These are phyloP conservation scores for Phoenix roebelenii DNA, from an alignment of 176 grass and related monocot genomes.

Conservation along the genomic window DNA sequence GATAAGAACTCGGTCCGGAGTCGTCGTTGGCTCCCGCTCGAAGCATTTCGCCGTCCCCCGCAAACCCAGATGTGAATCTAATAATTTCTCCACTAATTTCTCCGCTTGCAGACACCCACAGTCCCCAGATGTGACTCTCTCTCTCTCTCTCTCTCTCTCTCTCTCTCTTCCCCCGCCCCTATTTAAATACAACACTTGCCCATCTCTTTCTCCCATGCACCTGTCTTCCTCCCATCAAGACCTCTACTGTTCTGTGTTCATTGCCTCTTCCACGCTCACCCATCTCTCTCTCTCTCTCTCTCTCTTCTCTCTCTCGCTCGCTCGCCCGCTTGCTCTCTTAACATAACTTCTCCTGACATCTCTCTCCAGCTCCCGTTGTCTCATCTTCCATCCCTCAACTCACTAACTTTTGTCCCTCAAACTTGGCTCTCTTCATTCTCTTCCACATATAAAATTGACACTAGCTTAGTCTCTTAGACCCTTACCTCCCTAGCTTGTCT, in stretches of 20 bases:
- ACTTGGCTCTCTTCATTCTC: constrained; percentile 12
- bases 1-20: no score
- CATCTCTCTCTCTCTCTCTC: background rate
- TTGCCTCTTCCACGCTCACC: constrained; percentile 4
- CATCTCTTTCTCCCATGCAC: constrained; percentile 55
- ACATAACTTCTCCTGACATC: constrained; percentile 20
- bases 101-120: no score
- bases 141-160: constrained; percentile 16
- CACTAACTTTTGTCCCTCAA: constrained; percentile 24
- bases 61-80: no score
- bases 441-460: constrained; percentile 22
- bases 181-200: constrained; percentile 53
- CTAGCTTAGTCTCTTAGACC: constrained; percentile 1
- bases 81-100: no score
- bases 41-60: no score
- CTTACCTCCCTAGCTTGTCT: background rate
- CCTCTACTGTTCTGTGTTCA: background rate
- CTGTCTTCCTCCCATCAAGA: background rate
- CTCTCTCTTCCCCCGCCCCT: constrained; percentile 19
- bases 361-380: constrained; percentile 28
- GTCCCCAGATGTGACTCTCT: background rate
- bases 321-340: constrained; percentile 5
- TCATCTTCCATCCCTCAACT: constrained; percentile 32
- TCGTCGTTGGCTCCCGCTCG: no score
- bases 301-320: background rate